A percentile compares a stretch with the other conserved stretches of the same genome.
These are phyloP conservation scores for Edaphochlamys debaryana DNA, from an alignment of 139 green algal species.

Conservation along the genomic window DNA sequence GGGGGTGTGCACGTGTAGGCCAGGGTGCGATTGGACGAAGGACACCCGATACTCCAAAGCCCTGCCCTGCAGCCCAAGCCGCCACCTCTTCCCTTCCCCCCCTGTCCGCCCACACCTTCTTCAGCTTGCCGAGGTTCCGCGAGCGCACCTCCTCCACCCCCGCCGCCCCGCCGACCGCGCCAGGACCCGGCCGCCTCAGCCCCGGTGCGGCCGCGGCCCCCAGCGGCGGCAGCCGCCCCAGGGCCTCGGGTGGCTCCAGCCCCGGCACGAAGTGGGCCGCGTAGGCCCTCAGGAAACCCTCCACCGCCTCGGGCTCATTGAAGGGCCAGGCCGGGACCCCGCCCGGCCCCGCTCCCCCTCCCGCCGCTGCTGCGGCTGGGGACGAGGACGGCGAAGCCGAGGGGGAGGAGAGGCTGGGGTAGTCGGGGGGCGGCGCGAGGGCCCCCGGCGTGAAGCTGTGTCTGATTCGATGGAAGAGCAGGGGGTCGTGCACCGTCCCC, in stretches of 20 bases:
- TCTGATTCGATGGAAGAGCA: constrained; percentile 64
- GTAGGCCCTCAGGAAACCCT: constrained; percentile 20
- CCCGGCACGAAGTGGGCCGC: background rate
- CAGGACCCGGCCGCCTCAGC: no score
- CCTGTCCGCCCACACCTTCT: background rate
- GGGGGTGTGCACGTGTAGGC: no score
- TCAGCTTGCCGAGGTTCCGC: background rate
- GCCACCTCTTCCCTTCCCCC: background rate
- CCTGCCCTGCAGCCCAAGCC: no score
- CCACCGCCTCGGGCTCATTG: constrained; percentile 8
- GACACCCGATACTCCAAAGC: no score
- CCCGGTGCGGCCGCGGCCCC: no score
- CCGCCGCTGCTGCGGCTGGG: no score
- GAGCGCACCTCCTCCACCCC: background rate
- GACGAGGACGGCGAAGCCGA: no score
- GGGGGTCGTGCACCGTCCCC: constrained; percentile 66
- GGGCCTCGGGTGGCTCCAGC: no score
- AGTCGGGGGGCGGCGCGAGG: no score
- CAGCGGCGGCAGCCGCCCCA: no score
- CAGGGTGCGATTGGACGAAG: no score
- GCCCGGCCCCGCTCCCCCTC: background rate
- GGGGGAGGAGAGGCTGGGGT: no score
- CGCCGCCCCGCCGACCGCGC: background rate
- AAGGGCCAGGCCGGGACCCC: background rate
- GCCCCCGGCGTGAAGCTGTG: background rate